Evolutionary conservation across 768 basidiomycete genomes (phyloP).

Genomic region (Podaxis sp.): DNA sequence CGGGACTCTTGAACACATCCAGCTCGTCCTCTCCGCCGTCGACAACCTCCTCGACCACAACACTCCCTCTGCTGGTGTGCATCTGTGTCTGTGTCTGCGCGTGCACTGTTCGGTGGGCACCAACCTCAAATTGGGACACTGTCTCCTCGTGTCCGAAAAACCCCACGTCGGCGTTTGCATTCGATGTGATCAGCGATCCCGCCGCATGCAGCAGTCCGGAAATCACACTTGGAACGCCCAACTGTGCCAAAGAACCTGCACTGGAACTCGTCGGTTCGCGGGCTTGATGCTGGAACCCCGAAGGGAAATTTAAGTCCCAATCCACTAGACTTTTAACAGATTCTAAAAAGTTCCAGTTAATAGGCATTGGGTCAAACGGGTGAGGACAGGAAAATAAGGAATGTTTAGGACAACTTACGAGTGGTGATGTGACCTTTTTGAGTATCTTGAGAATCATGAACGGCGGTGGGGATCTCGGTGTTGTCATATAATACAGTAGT

Average conservation of each 20-base stretch:
- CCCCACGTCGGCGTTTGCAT: neutral
- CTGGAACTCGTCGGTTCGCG: neutral
- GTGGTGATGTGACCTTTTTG: neutral
- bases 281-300: neutral
- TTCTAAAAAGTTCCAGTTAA: neutral
- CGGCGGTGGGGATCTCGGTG: neutral
- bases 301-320: neutral
- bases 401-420: neutral
- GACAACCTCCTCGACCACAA: neutral
- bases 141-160: neutral
- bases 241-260: neutral
- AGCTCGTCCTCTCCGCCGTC: conserved; percentile 17
- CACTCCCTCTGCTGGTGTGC: too few species aligned
- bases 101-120: neutral
- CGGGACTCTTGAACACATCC: conserved; percentile 6
- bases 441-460: neutral
- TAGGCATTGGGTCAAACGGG: neutral
- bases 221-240: neutral
- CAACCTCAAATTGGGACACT: neutral
- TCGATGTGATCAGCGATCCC: neutral
- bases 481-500: too few species aligned
- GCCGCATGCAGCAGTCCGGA: neutral
- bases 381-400: neutral
- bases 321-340: neutral
- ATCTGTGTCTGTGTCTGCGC: too few species aligned